Conservation (phyloP, 352 stramenopile species). For the Phytopythium sindhum region DNA sequence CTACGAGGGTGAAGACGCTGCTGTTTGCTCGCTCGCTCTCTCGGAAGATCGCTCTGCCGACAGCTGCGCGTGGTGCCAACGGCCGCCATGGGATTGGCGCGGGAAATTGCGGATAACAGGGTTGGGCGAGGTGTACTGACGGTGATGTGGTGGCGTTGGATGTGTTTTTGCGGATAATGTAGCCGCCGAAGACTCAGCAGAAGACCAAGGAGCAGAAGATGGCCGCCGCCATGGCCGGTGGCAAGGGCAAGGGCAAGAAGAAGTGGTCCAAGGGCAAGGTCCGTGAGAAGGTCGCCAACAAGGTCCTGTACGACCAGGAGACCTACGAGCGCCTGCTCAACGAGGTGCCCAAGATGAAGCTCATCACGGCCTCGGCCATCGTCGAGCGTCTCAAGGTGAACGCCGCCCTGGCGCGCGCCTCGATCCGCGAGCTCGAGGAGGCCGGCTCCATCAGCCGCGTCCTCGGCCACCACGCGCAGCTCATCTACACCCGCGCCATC, state of each 20-base stretch:
- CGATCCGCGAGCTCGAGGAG: conserved; percentile 95
- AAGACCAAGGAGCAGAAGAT: conserved; percentile 99
- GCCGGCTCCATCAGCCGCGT: conserved; percentile 96
- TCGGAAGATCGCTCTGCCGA: not conserved
- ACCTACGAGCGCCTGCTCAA: conserved; percentile 97
- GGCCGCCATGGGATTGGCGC: not conserved
- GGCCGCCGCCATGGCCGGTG: conserved; percentile 98
- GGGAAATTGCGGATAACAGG: too few species aligned
- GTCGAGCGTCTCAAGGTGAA: conserved; percentile 99
- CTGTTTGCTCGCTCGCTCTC: conserved; percentile 11
- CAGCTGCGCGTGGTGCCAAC: not conserved
- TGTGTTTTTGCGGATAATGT: conserved; percentile 7
- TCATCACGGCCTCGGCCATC: conserved; percentile 98
- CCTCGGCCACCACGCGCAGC: conserved; percentile 94
- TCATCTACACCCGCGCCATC: conserved; percentile 98
- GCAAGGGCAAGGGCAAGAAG: conserved; percentile 99
- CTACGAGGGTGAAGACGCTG: conserved; percentile 2
- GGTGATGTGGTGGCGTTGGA: not conserved
- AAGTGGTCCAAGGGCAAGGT: conserved; percentile 99
- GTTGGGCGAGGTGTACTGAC: conserved; percentile 8
- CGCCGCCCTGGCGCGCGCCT: conserved; percentile 95
- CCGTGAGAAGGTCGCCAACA: conserved; percentile 99
- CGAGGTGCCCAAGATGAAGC: conserved; percentile 99
- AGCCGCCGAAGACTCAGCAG: conserved; percentile 99
- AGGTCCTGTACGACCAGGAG: conserved; percentile 99